Base-by-base conservation (phyloP, 768 basidiomycete genomes). In the Lactarius vividus region DNA sequence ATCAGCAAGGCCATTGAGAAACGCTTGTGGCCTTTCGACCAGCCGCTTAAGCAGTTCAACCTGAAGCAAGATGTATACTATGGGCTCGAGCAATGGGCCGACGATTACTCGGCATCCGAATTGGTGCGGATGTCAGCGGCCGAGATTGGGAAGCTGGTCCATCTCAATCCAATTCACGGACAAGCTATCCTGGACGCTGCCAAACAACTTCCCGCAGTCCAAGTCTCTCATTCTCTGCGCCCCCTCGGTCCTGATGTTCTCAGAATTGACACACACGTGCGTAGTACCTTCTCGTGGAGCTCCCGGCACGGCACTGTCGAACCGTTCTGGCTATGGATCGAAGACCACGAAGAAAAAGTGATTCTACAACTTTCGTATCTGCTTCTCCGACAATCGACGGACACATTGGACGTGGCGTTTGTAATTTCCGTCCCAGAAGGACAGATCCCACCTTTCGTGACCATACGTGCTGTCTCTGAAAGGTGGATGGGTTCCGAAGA, bases 261-360 rank as follows among this genome's bases (percentile, higher is more conserved):
- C 39, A 89, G 87, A 72, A 84, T 99, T 40, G 79, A 79, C 1
- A 81, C 93, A 58, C 81, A 78, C 1, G 80, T 95, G 37, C 77
- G 77, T 18, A 85, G 86, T 29, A 77, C 82, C 8, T 99, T 98
- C 76, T 83, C 83, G 16, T 98, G 97, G 96, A 89, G 81, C 70
- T 71, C 78, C 29, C 90, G 85, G 74, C 95, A 97, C 71, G 91
- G 89, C 0, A 79, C 78, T 13, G 79, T 80, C 2, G 94, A 98
- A 75, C 89, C 93, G 1, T 98, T 98, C 77, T 98, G 93, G 88
- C 75, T 99, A 35, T 98, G 97, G 97, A 79, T 97, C 3, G 95
- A 98, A 77, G 94, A 96, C 72, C 82, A 88, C 42, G 83, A 89
- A 39, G 89, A 87, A n/a, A 69, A 83, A n/a, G 83, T 83, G 42